phyloP scores from a whole-genome alignment of 1,139 yeast genomes.

The Pichia cactophila region DNA sequence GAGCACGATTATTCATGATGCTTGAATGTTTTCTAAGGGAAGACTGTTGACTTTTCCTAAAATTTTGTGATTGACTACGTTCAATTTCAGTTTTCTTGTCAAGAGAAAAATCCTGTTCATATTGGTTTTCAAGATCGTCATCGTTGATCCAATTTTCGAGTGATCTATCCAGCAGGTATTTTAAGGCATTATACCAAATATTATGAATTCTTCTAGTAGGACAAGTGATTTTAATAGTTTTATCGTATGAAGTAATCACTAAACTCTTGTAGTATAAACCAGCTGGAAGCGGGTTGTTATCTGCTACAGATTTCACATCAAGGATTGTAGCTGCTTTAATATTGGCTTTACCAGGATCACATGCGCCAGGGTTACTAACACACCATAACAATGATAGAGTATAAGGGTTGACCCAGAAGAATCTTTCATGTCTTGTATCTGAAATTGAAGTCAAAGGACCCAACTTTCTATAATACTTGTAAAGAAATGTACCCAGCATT shows the following conservation, averaged over 20 bases:
- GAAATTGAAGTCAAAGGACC: constrained; percentile 72
- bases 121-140: constrained; percentile 26
- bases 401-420: constrained; percentile 96
- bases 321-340: constrained; percentile 79
- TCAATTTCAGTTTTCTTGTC: constrained; percentile 25
- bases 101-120: constrained; percentile 21
- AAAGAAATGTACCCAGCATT: constrained; percentile 85
- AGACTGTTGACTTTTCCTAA: constrained; percentile 18
- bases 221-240: constrained; percentile 74
- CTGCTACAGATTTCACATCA: constrained; percentile 72
- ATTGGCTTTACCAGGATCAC: constrained; percentile 56
- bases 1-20: background rate
- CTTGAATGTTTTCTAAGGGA: constrained; percentile 7
- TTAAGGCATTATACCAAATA: constrained; percentile 82
- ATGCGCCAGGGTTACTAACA: constrained; percentile 67
- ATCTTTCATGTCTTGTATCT: constrained; percentile 80
- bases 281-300: constrained; percentile 82
- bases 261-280: constrained; percentile 85
- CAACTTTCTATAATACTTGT: constrained; percentile 75
- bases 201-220: constrained; percentile 84
- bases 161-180: constrained; percentile 65
- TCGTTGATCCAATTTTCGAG: constrained; percentile 44
- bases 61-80: constrained; percentile 19
- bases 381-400: constrained; percentile 90
- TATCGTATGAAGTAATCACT: constrained; percentile 61